Percentiles rank a stretch among this genome's conserved stretches.
Evolutionary conservation across 345 rosid species (phyloP).

Genomic region (Corchorus olitorius): DNA sequence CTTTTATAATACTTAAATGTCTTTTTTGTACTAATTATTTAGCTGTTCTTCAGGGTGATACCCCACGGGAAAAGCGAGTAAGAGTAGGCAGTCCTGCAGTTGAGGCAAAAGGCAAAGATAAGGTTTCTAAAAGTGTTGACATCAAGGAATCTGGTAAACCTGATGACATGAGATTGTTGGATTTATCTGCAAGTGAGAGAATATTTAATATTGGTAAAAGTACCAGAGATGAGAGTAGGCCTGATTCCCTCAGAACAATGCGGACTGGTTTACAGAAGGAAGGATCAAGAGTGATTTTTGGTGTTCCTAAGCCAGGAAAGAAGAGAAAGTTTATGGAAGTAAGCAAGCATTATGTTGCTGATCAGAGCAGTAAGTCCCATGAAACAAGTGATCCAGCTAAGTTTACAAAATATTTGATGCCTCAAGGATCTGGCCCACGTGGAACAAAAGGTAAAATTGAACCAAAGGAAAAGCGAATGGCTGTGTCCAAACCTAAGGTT

Average conservation of each 20-base stretch:
- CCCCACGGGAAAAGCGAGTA: slow-evolving; percentile 76
- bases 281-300: slow-evolving; percentile 76
- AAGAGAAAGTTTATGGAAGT: slow-evolving; percentile 98
- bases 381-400: slow-evolving; percentile 63
- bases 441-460: slow-evolving; percentile 63
- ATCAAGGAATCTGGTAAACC: slow-evolving; percentile 42
- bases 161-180: slow-evolving; percentile 48
- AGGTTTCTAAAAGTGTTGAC: slow-evolving; percentile 36
- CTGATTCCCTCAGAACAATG: slow-evolving; percentile 52
- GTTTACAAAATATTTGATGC: slow-evolving; percentile 62
- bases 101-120: slow-evolving; percentile 56
- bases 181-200: slow-evolving; percentile 58
- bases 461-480: slow-evolving; percentile 58
- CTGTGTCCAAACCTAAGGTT: slow-evolving; percentile 54
- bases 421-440: slow-evolving; percentile 63
- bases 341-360: slow-evolving; percentile 84
- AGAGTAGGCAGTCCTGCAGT: slow-evolving; percentile 48
- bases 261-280: slow-evolving; percentile 84
- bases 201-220: slow-evolving; percentile 74
- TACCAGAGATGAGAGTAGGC: slow-evolving; percentile 48
- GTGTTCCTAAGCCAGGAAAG: slow-evolving; percentile 98
- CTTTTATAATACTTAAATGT: neutral
- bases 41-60: slow-evolving; percentile 71
- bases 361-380: slow-evolving; percentile 41
- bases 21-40: slow-evolving; percentile 17